Evolutionary conservation across 371 early-diverging fungal species (phyloP).

Genomic region (Apophysomyces sp.): DNA sequence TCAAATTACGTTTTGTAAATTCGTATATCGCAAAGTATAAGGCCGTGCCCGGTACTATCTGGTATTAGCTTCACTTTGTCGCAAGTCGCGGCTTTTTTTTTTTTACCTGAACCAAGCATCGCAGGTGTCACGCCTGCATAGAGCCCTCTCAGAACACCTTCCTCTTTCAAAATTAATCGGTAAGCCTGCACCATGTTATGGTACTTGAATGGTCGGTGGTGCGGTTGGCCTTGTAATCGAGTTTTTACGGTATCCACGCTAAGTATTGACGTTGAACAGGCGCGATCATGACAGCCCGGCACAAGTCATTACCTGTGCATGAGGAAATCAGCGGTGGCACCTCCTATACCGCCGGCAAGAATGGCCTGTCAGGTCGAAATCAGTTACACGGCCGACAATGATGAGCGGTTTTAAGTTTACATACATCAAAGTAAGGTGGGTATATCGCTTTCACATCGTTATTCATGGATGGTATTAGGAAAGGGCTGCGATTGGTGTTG

Average conservation of each 20-base stretch:
- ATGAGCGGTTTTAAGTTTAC: background rate
- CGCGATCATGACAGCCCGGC: background rate
- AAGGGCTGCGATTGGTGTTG: slow-evolving; percentile 5
- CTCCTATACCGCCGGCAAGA: slow-evolving; percentile 72
- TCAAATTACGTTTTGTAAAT: slow-evolving; percentile 63
- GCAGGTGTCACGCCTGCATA: slow-evolving; percentile 77
- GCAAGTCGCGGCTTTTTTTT: background rate
- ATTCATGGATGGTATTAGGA: slow-evolving; percentile 28
- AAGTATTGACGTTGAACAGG: background rate
- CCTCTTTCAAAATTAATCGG: slow-evolving; percentile 62
- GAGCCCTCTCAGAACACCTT: slow-evolving; percentile 70
- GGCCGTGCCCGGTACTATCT: slow-evolving; percentile 61
- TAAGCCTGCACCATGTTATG: slow-evolving; percentile 68
- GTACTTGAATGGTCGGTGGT: slow-evolving; percentile 55
- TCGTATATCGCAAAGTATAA: slow-evolving; percentile 82
- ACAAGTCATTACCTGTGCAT: slow-evolving; percentile 65
- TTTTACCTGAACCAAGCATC: slow-evolving; percentile 69
- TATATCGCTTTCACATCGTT: slow-evolving; percentile 28
- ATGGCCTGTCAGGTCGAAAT: slow-evolving; percentile 37
- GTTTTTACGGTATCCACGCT: slow-evolving; percentile 83
- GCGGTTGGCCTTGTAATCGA: slow-evolving; percentile 67
- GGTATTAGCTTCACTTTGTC: slow-evolving; percentile 2
- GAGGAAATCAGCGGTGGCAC: slow-evolving; percentile 68
- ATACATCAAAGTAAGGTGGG: slow-evolving; percentile 52
- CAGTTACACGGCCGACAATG: background rate